Conservation (phyloP, 1,284 basidiomycete species). For the Boletellus sp. region DNA sequence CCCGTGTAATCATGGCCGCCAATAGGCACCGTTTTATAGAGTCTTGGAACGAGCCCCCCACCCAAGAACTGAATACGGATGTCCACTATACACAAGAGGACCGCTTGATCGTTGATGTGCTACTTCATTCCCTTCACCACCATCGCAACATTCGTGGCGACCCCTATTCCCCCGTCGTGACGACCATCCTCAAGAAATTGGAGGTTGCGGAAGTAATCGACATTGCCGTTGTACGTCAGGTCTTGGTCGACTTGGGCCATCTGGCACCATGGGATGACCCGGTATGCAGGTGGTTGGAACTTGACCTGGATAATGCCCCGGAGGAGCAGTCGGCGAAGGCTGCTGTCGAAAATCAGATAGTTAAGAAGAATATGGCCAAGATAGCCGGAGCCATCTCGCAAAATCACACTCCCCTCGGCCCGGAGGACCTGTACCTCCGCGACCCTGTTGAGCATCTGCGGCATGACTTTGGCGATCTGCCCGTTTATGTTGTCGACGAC, state of each 20-base stretch:
- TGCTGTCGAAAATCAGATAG: conserved; percentile 33
- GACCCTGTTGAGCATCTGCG: conserved; percentile 68
- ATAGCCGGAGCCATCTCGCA: conserved; percentile 7
- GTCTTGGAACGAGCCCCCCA: conserved; percentile 35
- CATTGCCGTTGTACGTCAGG: conserved; percentile 38
- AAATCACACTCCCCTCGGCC: conserved; percentile 38
- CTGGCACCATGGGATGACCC: conserved; percentile 74
- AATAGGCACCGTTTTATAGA: conserved; percentile 29
- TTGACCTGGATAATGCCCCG: conserved; percentile 34
- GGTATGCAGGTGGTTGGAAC: conserved; percentile 35
- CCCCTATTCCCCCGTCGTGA: conserved; percentile 54
- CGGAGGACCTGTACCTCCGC: conserved; percentile 52
- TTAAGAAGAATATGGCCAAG: conserved; percentile 28
- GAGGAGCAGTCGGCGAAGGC: conserved; percentile 32
- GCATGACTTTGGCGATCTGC: conserved; percentile 81
- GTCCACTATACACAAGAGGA: conserved; percentile 60
- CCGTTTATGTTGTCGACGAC: conserved; percentile 92
- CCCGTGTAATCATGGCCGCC: conserved; percentile 40
- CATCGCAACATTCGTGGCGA: conserved; percentile 61
- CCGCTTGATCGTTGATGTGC: conserved; percentile 59
- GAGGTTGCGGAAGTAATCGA: conserved; percentile 35
- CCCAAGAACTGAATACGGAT: conserved; percentile 24
- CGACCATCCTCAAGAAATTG: conserved; percentile 63
- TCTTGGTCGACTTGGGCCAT: conserved; percentile 68
- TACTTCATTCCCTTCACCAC: conserved; percentile 61